These are phyloP conservation scores for Dillenia suffruticosa DNA, from an alignment of 164 flowering plant species.

Conservation along the genomic window DNA sequence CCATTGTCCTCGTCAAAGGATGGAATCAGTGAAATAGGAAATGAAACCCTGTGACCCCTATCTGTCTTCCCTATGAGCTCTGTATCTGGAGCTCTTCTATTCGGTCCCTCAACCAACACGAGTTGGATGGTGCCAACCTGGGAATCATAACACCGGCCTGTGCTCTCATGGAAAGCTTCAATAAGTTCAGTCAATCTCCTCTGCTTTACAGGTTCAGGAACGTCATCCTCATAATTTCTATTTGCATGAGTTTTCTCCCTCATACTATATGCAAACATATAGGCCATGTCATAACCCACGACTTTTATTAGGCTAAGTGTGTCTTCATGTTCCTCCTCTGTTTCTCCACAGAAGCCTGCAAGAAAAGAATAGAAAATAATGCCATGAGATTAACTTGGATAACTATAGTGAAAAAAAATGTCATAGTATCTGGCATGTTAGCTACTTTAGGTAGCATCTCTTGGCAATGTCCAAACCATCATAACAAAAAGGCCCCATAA, in stretches of 20 bases:
- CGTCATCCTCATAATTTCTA: conserved; percentile 80
- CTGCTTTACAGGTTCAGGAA: conserved; percentile 81
- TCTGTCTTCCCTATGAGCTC: conserved; percentile 94
- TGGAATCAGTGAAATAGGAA: conserved; percentile 44
- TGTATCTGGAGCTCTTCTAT: conserved; percentile 89
- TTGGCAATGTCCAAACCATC: no score
- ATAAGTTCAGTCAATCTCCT: conserved; percentile 85
- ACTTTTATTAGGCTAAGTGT: conserved; percentile 72
- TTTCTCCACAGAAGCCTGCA: conserved; percentile 96
- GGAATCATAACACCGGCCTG: conserved; percentile 75
- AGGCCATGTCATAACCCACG: conserved; percentile 97
- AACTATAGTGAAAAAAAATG: no score
- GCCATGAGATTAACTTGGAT: not conserved
- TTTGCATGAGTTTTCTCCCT: conserved; percentile 98
- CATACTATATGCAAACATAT: conserved; percentile 99
- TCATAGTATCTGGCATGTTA: no score
- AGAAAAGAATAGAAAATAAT: not conserved
- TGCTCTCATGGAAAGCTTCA: conserved; percentile 79
- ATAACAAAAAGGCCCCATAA: no score
- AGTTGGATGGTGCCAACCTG: conserved; percentile 78
- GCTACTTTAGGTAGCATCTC: no score
- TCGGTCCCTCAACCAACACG: conserved; percentile 84
- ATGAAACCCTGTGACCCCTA: conserved; percentile 72
- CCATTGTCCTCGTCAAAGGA: conserved; percentile 17
- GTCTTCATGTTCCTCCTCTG: conserved; percentile 85